Evolutionary conservation across 345 rosid genomes (phyloP), one percentile per base, ranked within the genome.

Genomic region (Rubroshorea leprosula): DNA sequence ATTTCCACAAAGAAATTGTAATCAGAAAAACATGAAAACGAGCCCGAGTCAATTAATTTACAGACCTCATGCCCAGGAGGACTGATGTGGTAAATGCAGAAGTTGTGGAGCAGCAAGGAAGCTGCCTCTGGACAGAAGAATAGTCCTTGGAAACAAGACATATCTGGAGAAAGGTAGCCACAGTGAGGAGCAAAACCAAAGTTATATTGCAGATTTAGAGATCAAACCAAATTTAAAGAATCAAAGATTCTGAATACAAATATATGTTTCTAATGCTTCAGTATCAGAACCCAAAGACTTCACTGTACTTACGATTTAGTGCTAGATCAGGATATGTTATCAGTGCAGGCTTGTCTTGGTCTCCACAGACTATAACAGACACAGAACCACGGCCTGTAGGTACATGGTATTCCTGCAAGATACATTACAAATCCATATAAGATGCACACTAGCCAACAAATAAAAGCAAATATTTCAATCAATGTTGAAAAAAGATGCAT

Each of bases 21-120:
- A n/a, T n/a, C n/a, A n/a, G n/a, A n/a, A n/a, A 51, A 60, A 20
- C 38, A 0, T 29, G 23, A 4, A 61, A 68, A 59, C 2, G 46
- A 14, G 51, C 21, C 38, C 27, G 72, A 63, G 74, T 60, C 47
- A 59, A 64, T 62, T 62, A 67, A 55, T 66, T 74, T 56, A 68
- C 89, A 64, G 69, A 89, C 97, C 96, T 93, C 97, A 54, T 93
- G 99, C 44, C 99, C 99, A 22, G 99, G 96, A 26, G 99, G 99
- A 60, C 89, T 82, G 49, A 93, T 83, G 66, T 93, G 99, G 72
- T 93, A 93, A 50, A 89, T 78, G 79, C 97, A 93, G 76, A 93
- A 93, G 74, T 89, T 93, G 74, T 89, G 96, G 14, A 87, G 90
- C 45, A 93, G 79, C 78, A 93, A 78, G 12, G 97, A 85, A 35